Conservation (phyloP, 2,329 filamentous ascomycete species). For the Hyphodiscus sp. region DNA sequence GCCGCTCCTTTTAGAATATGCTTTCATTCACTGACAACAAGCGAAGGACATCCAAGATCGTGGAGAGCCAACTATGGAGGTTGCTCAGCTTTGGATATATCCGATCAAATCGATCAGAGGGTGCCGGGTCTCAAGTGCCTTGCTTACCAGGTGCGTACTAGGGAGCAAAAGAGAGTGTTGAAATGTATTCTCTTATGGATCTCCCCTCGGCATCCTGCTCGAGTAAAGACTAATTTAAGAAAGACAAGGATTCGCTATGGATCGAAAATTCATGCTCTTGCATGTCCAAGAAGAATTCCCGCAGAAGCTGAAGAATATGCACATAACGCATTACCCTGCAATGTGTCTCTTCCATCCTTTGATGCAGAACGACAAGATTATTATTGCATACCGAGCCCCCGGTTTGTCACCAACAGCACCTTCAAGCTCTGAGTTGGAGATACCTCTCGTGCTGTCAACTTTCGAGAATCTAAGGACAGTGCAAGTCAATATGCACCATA, state of each 20-base stretch:
- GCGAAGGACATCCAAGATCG: background rate
- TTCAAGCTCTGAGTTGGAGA: conserved; percentile 34
- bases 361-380: conserved; percentile 38
- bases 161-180: too few species aligned
- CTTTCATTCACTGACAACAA: background rate
- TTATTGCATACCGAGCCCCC: conserved; percentile 34
- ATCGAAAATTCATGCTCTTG: conserved; percentile 66
- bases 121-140: conserved; percentile 45
- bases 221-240: too few species aligned
- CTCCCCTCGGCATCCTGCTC: too few species aligned
- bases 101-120: conserved; percentile 68
- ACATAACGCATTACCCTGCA: conserved; percentile 49
- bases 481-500: conserved; percentile 53
- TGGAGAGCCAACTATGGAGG: conserved; percentile 10
- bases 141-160: conserved; percentile 39
- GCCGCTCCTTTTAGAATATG: background rate
- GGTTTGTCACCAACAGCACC: background rate
- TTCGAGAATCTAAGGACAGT: conserved; percentile 39
- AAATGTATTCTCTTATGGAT: too few species aligned
- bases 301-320: conserved; percentile 47
- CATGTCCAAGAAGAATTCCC: conserved; percentile 37
- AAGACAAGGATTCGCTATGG: conserved; percentile 53
- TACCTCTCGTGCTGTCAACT: conserved; percentile 50
- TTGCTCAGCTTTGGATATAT: conserved; percentile 56
- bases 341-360: conserved; percentile 59